Evolutionary conservation across 2,329 filamentous ascomycete genomes (phyloP).

Genomic region (Diaporthe citrichinensis): DNA sequence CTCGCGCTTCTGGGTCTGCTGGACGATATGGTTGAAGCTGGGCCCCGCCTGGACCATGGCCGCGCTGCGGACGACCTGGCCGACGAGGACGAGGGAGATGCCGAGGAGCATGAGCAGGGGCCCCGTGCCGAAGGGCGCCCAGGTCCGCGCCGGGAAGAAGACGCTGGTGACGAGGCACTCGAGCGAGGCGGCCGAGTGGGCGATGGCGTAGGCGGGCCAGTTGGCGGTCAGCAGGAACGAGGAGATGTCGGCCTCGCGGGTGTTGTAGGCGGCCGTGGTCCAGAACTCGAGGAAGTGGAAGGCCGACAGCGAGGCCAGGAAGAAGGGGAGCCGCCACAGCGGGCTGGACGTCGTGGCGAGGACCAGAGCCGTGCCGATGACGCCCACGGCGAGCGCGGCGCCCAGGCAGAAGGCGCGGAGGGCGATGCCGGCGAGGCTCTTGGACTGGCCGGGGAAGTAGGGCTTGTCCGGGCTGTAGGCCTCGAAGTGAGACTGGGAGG

Average conservation of each 20-base stretch:
- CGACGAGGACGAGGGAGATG: slow-evolving; percentile 73
- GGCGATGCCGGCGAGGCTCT: slow-evolving; percentile 73
- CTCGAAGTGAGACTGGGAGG: slow-evolving; percentile 46
- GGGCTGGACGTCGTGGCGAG: slow-evolving; percentile 58
- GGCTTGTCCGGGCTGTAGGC: slow-evolving; percentile 47
- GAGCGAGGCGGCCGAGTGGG: slow-evolving; percentile 80
- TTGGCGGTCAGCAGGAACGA: slow-evolving; percentile 90
- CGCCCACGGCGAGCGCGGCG: slow-evolving; percentile 54
- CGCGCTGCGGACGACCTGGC: slow-evolving; percentile 81
- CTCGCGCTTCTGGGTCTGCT: slow-evolving; percentile 74
- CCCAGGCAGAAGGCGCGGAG: slow-evolving; percentile 70
- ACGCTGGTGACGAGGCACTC: slow-evolving; percentile 78
- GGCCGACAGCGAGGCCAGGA: slow-evolving; percentile 76
- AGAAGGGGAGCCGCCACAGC: slow-evolving; percentile 76
- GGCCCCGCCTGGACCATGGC: slow-evolving; percentile 92
- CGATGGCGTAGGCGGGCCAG: slow-evolving; percentile 86
- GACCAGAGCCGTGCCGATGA: slow-evolving; percentile 51
- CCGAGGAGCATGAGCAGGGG: slow-evolving; percentile 68
- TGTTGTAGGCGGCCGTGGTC: slow-evolving; percentile 89
- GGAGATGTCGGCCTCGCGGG: slow-evolving; percentile 76
- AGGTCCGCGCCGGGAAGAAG: slow-evolving; percentile 65
- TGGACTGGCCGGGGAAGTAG: slow-evolving; percentile 62
- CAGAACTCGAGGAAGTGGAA: slow-evolving; percentile 99
- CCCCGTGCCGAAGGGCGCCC: slow-evolving; percentile 61
- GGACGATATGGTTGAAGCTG: slow-evolving; percentile 93